Evolutionary conservation across 78 protist genomes (phyloP).

Genomic region (Neovahlkampfia damariscottae): DNA sequence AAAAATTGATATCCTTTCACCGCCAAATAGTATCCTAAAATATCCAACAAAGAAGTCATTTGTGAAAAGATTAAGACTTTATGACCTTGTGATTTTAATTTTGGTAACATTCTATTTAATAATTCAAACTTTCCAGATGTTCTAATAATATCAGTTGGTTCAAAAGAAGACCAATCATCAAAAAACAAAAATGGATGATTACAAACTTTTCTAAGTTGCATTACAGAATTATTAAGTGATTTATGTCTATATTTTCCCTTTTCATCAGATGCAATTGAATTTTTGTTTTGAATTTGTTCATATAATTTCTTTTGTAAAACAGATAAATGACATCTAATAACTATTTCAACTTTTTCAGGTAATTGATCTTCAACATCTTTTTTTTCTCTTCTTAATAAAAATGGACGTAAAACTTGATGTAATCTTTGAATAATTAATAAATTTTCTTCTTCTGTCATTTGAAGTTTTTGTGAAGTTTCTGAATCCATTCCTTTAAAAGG

Average conservation of each 20-base stretch:
- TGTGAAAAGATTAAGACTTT: conserved; percentile 71
- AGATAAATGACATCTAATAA: conserved; percentile 16
- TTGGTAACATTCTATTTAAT: conserved; percentile 69
- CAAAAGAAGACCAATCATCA: conserved; percentile 78
- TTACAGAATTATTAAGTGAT: conserved; percentile 23
- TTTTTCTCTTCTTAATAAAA: conserved; percentile 88
- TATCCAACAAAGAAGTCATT: conserved; percentile 93
- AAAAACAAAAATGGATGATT: conserved; percentile 51
- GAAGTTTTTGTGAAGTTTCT: conserved; percentile 45
- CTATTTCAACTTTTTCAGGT: conserved; percentile 16
- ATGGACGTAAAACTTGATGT: conserved; percentile 78
- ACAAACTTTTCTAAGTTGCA: conserved; percentile 37
- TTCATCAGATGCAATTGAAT: neutral
- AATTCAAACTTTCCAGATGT: conserved; percentile 79
- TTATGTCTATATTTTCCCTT: neutral
- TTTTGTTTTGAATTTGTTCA: neutral
- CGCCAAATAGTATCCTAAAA: conserved; percentile 79
- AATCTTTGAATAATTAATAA: conserved; percentile 36
- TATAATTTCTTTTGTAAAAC: conserved; percentile 8
- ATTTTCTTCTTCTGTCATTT: conserved; percentile 29
- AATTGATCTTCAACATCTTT: conserved; percentile 73
- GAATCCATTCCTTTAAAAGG: conserved; percentile 21
- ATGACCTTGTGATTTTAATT: conserved; percentile 20
- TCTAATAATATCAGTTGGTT: conserved; percentile 81
- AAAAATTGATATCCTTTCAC: conserved; percentile 53